Evolutionary conservation across 352 stramenopile species (phyloP), one percentile per base, ranked within the genome.

Genomic region (Phytopythium boreale): DNA sequence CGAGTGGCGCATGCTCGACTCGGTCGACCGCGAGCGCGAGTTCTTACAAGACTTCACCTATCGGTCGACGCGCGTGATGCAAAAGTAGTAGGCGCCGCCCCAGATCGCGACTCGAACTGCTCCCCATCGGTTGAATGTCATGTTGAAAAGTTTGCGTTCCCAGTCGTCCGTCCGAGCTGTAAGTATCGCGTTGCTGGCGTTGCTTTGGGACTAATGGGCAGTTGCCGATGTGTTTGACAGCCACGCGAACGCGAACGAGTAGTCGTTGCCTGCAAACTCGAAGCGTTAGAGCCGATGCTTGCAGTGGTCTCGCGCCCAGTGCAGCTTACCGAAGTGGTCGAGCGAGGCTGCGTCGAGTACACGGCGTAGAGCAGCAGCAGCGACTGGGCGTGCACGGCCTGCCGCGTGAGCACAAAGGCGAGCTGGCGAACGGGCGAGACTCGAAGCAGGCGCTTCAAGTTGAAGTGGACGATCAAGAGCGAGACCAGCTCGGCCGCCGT

Each of bases 1-100:
- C 53, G 87, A 95, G 67, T 95, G 87, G 87, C 84, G 87, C 55
- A 95, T 95, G 87, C 77, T 95, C 22, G 87, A 95, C 66, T 93
- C 87, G 34, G 87, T 95, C 43, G 87, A 95, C 43, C 83, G 87
- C 41, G 87, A 93, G 70, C 72, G 74, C 49, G 87, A 95, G 69
- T 92, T 89, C 70, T 86, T 95, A 58, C 76, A 89, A 59, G 87
- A 93, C 68, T 95, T 95, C 66, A 95, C 83, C 44, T 95, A 88
- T 75, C 82, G 84, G 4, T 70, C 85, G 22, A 92, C 85, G 31
- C 76, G 81, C 44, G 77, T 93, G 36, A 89, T 92, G 55, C 79
- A 89, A 27, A 89, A 88, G 70, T 91, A 72, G 71, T 2, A 26
- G 17, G n/a, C n/a, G n/a, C 22, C n/a, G 11, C 27, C 8, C 19